A percentile compares a stretch with the other conserved stretches of the same genome.
Conservation (phyloP, 345 rosid genomes). For the Anacardium occidentale region DNA sequence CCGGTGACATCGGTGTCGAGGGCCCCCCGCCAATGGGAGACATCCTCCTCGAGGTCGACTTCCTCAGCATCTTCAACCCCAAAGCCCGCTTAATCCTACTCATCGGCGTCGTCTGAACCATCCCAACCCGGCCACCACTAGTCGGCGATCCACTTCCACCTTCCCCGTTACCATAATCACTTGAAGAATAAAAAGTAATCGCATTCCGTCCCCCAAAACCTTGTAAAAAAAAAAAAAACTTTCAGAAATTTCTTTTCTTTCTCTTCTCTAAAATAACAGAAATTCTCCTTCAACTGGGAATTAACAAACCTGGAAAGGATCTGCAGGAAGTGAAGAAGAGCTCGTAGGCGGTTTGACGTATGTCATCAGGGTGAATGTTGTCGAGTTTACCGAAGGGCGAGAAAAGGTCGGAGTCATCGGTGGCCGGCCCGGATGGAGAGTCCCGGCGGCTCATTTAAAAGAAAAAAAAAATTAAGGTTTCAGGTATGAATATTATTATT, state of each 20-base stretch:
- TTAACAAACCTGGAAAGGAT: slow-evolving; percentile 53
- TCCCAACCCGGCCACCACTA: slow-evolving; percentile 42
- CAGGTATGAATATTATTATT: neutral
- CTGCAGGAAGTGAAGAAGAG: slow-evolving; percentile 86
- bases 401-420: slow-evolving; percentile 43
- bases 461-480: slow-evolving; percentile 5
- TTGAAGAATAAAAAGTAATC: slow-evolving; percentile 54
- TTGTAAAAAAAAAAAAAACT: no score
- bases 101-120: slow-evolving; percentile 59
- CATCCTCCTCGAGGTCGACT: slow-evolving; percentile 72
- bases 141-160: slow-evolving; percentile 34
- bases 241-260: no score
- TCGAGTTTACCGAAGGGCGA: slow-evolving; percentile 78
- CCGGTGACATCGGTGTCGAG: slow-evolving; percentile 52
- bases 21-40: slow-evolving; percentile 31
- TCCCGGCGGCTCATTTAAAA: slow-evolving; percentile 50
- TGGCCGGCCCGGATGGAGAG: slow-evolving; percentile 39
- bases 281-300: no score
- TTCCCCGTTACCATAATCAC: slow-evolving; percentile 32
- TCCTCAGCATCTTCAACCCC: slow-evolving; percentile 72
- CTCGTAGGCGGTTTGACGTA: slow-evolving; percentile 86
- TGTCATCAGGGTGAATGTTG: slow-evolving; percentile 55
- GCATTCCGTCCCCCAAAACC: slow-evolving; percentile 68
- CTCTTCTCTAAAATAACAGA: no score
- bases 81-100: slow-evolving; percentile 74